A percentile compares a stretch with the other conserved stretches of the same genome.
Conservation (phyloP, 768 basidiomycete genomes). For the Saitozyma sp. region DNA sequence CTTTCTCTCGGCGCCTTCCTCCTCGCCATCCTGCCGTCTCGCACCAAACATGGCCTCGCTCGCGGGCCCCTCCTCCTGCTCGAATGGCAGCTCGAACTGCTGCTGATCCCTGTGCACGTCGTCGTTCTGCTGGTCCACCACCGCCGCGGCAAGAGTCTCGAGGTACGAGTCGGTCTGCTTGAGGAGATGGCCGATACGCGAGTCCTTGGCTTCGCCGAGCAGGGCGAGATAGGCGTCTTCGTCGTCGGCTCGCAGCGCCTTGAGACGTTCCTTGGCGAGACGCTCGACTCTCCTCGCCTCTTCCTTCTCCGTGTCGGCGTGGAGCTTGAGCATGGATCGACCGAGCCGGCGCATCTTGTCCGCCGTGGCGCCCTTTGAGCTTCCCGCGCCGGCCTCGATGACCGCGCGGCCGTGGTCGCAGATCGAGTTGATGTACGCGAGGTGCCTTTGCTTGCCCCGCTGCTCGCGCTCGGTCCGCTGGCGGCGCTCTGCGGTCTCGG, state of each 20-base stretch:
- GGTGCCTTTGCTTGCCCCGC: conserved; percentile 92
- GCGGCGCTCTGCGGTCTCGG: conserved; percentile 84
- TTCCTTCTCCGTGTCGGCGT: conserved; percentile 89
- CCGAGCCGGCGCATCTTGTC: conserved; percentile 66
- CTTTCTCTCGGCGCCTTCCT: conserved; percentile 59
- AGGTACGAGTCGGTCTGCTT: conserved; percentile 92
- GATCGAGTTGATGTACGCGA: conserved; percentile 87
- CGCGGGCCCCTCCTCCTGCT: conserved; percentile 68
- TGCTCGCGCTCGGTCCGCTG: conserved; percentile 90
- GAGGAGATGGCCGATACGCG: conserved; percentile 93
- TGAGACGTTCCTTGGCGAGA: conserved; percentile 94
- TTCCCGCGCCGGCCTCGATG: conserved; percentile 61
- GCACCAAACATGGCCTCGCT: conserved; percentile 91
- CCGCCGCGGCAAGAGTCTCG: conserved; percentile 90
- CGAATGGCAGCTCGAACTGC: conserved; percentile 55
- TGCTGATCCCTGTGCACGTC: conserved; percentile 53
- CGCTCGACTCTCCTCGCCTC: conserved; percentile 96
- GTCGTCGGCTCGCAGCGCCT: conserved; percentile 94
- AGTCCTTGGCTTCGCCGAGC: conserved; percentile 98
- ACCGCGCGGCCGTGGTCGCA: conserved; percentile 78
- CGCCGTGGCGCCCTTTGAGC: conserved; percentile 60
- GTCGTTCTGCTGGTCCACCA: conserved; percentile 86
- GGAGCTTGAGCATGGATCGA: conserved; percentile 77
- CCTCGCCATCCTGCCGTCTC: conserved; percentile 61
- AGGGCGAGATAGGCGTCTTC: conserved; percentile 99